Evolutionary conservation across 768 basidiomycete genomes (phyloP), one percentile per base, ranked within the genome.

Genomic region (Rhodotorula paludigena): DNA sequence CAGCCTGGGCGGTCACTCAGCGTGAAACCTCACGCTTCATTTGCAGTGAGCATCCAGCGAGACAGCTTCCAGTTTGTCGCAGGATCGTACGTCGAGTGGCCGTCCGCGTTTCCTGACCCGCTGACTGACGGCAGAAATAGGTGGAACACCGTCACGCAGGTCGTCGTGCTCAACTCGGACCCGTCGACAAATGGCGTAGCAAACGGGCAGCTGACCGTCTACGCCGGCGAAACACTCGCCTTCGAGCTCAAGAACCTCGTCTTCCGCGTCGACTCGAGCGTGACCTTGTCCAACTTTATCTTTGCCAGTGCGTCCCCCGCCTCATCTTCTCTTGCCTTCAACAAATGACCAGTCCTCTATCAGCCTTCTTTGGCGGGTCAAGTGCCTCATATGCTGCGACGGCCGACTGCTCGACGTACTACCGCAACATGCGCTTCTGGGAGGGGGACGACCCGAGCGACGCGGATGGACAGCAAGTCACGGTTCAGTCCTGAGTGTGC

Each of bases 361-460:
- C 41, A 68, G 66, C 67, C 32, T 68, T 68, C 47, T 68, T 68
- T 33, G 67, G 67, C 47, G 67, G 67, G 14, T 60, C 57, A 14
- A 51, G 53, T 1, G 32, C 20, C 4, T 39, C 60, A 11, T 68
- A 63, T 25, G 67, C 67, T n/a, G 47, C 67, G 10, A 23, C 67
- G 2, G 57, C 47, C 21, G 48, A 60, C 25, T 41, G 45, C 30
- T 47, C 44, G 20, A 49, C 62, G 0, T 64, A 63, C n/a, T 68
- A 35, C 35, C 57, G 61, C 16, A 60, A 68, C 32, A 44, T 63
- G 38, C 42, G 15, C 10, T 68, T 68, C 54, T 68, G 23, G 14
- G 62, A 63, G 18, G 67, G 67, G 1, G 61, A 63, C 30, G 62
- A 55, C 44, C 28, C 57, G 18, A 41, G n/a, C 54, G 5, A 9